Evolutionary conservation across 2,329 filamentous ascomycete genomes (phyloP).

Genomic region (Penicillium sclerotiorum): DNA sequence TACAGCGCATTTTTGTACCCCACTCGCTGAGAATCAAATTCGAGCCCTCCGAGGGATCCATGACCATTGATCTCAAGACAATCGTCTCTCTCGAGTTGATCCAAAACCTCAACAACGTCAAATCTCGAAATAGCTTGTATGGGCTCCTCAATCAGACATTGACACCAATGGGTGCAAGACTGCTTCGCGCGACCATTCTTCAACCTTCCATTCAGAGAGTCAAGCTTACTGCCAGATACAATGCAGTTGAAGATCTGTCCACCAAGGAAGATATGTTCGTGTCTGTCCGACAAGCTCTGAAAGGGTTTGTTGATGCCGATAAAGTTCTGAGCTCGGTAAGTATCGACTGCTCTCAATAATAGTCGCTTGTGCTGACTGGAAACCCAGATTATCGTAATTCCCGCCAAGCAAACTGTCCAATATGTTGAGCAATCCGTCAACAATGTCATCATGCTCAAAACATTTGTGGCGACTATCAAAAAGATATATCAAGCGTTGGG

Average conservation of each 20-base stretch:
- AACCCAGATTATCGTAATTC: conserved; percentile 72
- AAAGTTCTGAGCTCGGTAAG: conserved; percentile 73
- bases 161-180: conserved; percentile 84
- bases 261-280: conserved; percentile 84
- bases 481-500: conserved; percentile 69
- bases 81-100: conserved; percentile 86
- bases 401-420: conserved; percentile 65
- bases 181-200: conserved; percentile 81
- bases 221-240: conserved; percentile 72
- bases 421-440: conserved; percentile 81
- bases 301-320: conserved; percentile 76
- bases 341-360: not conserved
- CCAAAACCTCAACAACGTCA: conserved; percentile 77
- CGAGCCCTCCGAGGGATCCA: conserved; percentile 83
- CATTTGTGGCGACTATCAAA: conserved; percentile 70
- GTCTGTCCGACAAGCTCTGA: conserved; percentile 72
- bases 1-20: conserved; percentile 69
- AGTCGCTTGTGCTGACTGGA: conserved; percentile 17
- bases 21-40: conserved; percentile 86
- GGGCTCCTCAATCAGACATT: conserved; percentile 81
- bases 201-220: conserved; percentile 78
- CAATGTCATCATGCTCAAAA: conserved; percentile 82
- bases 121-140: conserved; percentile 80
- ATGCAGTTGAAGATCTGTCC: conserved; percentile 80
- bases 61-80: conserved; percentile 93